These are phyloP conservation scores for Penicillium sp. DNA, from an alignment of 2,329 filamentous ascomycete species.

Conservation along the genomic window DNA sequence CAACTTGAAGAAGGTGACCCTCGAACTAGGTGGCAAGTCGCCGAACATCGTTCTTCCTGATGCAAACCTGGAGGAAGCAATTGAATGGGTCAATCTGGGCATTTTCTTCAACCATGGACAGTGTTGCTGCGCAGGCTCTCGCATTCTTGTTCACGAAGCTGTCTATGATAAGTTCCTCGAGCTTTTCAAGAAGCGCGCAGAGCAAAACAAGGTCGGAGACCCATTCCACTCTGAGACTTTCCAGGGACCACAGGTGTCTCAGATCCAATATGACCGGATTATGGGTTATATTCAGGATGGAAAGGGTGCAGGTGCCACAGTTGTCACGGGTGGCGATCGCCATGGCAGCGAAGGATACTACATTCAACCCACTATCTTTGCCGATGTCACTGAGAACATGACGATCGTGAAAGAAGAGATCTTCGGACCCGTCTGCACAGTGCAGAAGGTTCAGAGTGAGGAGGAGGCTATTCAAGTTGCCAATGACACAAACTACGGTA, in stretches of 20 bases:
- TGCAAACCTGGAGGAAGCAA: constrained; percentile 62
- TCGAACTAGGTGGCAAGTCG: constrained; percentile 65
- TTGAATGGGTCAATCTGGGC: constrained; percentile 63
- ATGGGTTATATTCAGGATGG: constrained; percentile 72
- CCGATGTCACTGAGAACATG: constrained; percentile 68
- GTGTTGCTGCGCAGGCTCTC: constrained; percentile 58
- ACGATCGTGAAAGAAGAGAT: constrained; percentile 76
- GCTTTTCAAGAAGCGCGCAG: constrained; percentile 72
- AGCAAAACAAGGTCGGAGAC: constrained; percentile 74
- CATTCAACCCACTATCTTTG: constrained; percentile 83
- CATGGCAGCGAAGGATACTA: constrained; percentile 79
- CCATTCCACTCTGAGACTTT: constrained; percentile 75
- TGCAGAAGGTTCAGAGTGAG: constrained; percentile 71
- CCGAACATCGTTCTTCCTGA: constrained; percentile 62
- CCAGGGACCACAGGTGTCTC: constrained; percentile 81
- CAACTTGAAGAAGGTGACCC: constrained; percentile 64
- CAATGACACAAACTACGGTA: constrained; percentile 72
- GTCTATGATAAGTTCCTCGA: constrained; percentile 83
- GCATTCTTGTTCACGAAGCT: constrained; percentile 78
- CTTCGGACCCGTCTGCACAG: constrained; percentile 74
- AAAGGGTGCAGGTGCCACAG: constrained; percentile 62
- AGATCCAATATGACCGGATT: constrained; percentile 82
- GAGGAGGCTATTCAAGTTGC: constrained; percentile 67
- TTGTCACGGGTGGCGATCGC: constrained; percentile 67
- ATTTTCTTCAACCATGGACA: constrained; percentile 59